Evolutionary conservation across 2,329 filamentous ascomycete genomes (phyloP), one percentile per base, ranked within the genome.

Genomic region (Aureobasidium zeae): DNA sequence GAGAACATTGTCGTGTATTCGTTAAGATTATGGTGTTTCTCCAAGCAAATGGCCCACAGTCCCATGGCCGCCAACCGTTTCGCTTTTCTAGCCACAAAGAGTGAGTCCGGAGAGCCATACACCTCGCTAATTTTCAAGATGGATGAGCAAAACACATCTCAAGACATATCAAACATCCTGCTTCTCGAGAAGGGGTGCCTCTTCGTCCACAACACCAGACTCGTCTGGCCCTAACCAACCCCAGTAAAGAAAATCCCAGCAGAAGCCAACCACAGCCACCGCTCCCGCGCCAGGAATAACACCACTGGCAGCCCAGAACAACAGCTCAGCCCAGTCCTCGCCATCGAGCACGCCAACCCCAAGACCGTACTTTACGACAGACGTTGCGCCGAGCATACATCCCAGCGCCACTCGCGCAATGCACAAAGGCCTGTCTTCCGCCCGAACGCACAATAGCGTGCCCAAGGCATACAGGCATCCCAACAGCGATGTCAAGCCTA

Each of bases 241-340:
- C 22, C 39, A 15, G 12, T 30, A 26, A 8, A 33, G n/a, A 22
- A 15, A 28, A 17, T 43, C 39, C 39, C 21, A 43, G 16, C 12
- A 26, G 5, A 34, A 43, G 2, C 39, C 39, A 5, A 34, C 12
- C 29, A 43, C 5, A 2, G 39, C 30, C 39, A 26, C 29, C 15
- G 5, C 12, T n/a, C 39, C 39, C 20, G 39, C 39, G 13, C 39
- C 39, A 34, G 39, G 39, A 22, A 34, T 16, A 15, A 43, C 8
- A n/a, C 39, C 39, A 7, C 15, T 21, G 5, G 8, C n/a, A 2
- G 29, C 39, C 39, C 39, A 43, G 19, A 43, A 43, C 16, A 11
- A 34, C 12, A 43, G 4, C 8, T 43, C 20, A 7, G 8, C 12
- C 16, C 15, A 24, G 20, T 29, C 10, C 22, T n/a, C 6, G 2